Conservation (phyloP, 225 moss, liverwort and hornwort species). For the Antitrichia curtipendula region DNA sequence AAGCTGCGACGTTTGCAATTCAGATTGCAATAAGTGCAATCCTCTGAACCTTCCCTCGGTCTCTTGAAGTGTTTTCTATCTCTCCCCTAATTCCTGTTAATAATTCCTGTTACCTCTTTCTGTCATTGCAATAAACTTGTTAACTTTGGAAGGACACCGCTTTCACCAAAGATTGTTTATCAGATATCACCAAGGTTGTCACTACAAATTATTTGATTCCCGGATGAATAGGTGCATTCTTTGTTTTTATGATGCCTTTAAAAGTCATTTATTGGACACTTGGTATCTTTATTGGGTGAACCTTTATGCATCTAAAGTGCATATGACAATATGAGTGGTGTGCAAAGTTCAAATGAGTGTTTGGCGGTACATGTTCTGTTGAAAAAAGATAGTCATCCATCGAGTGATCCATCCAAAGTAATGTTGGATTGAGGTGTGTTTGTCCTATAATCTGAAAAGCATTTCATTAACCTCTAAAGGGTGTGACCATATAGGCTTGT, state of each 20-base stretch:
- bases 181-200: neutral
- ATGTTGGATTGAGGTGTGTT: neutral
- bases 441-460: rapidly evolving
- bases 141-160: neutral
- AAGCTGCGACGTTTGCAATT: neutral
- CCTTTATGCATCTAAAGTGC: neutral
- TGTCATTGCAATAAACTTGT: neutral
- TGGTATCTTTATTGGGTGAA: neutral
- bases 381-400: neutral
- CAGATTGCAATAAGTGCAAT: neutral
- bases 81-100: neutral
- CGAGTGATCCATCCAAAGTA: neutral
- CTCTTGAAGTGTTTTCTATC: neutral
- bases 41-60: neutral
- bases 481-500: too few relatives aligned
- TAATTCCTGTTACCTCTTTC: neutral
- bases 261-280: neutral
- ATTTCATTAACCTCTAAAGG: neutral
- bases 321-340: too few relatives aligned
- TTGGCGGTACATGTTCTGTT: neutral
- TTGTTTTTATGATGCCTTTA: neutral
- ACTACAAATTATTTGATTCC: rapidly evolving
- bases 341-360: neutral
- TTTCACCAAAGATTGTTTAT: neutral
- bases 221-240: neutral